Percentiles rank a stretch among this genome's conserved stretches.
These are phyloP conservation scores for Camillea tinctor DNA, from an alignment of 2,329 filamentous ascomycete genomes.

Conservation along the genomic window DNA sequence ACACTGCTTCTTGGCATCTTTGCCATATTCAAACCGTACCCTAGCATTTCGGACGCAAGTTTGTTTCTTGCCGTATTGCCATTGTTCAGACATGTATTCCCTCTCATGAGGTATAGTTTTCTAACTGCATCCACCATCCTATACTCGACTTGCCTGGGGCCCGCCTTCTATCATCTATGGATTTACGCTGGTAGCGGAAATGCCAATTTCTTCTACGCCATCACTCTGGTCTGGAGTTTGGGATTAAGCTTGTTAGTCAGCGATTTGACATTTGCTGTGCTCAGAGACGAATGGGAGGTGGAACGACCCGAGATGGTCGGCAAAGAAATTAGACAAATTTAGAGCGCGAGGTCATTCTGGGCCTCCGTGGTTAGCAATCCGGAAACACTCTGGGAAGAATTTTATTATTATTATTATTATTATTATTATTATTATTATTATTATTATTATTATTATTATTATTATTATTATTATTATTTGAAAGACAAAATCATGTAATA, in stretches of 20 bases:
- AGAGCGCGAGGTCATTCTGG: slow-evolving; percentile 25
- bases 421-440: no score
- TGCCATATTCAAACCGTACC: slow-evolving; percentile 95
- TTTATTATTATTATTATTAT: no score
- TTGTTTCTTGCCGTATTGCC: slow-evolving; percentile 81
- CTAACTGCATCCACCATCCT: slow-evolving; percentile 78
- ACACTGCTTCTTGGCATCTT: slow-evolving; percentile 86
- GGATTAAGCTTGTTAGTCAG: slow-evolving; percentile 84
- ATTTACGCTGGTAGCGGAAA: slow-evolving; percentile 97
- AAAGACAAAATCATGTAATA: neutral
- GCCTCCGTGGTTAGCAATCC: neutral
- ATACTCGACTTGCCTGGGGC: slow-evolving; percentile 85
- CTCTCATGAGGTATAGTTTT: slow-evolving; percentile 91
- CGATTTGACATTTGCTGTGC: slow-evolving; percentile 81
- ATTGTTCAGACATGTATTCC: slow-evolving; percentile 87
- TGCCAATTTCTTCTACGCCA: slow-evolving; percentile 99
- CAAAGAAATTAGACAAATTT: slow-evolving; percentile 84
- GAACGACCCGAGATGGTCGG: slow-evolving; percentile 88
- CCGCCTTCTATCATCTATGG: slow-evolving; percentile 96
- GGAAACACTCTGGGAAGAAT: neutral
- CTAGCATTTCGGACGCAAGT: slow-evolving; percentile 85
- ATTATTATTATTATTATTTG: no score
- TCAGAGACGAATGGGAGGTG: slow-evolving; percentile 91
- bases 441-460: no score
- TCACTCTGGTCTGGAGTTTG: slow-evolving; percentile 96